Evolutionary conservation across 495 filamentous ascomycete genomes (phyloP).

Genomic region (Penicillium paradoxum): DNA sequence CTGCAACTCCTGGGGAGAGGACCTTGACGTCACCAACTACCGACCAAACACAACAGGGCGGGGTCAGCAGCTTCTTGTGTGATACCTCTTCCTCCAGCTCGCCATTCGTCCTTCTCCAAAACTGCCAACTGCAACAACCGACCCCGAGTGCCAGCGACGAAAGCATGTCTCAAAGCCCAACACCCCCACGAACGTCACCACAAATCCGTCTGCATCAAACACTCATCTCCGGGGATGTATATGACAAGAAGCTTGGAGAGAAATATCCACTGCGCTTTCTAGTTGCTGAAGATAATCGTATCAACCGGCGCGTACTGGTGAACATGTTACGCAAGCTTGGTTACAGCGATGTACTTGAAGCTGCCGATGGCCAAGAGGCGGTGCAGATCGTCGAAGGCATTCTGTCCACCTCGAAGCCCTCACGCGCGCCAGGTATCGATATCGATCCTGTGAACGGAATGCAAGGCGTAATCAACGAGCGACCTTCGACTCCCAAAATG

Average conservation of each 20-base stretch:
- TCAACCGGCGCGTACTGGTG: conserved; percentile 70
- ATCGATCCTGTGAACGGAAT: not conserved
- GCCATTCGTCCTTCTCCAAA: conserved; percentile 18
- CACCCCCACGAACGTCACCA: conserved; percentile 24
- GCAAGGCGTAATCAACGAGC: conserved; percentile 5
- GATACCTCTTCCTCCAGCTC: conserved; percentile 19
- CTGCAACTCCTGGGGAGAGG: conserved; percentile 35
- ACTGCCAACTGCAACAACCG: conserved; percentile 28
- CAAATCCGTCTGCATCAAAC: conserved; percentile 13
- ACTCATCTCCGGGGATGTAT: conserved; percentile 24
- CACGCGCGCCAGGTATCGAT: not conserved
- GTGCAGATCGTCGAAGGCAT: conserved; percentile 56
- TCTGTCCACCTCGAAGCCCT: conserved; percentile 22
- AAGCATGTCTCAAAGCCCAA: conserved; percentile 24
- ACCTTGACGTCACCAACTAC: conserved; percentile 24
- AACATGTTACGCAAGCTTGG: conserved; percentile 68
- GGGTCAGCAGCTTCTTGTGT: conserved; percentile 20
- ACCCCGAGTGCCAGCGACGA: conserved; percentile 34
- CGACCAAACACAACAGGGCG: conserved; percentile 23
- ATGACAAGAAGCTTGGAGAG: conserved; percentile 47
- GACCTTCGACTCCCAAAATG: conserved; percentile 15
- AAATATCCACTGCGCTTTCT: conserved; percentile 64
- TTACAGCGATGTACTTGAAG: conserved; percentile 60
- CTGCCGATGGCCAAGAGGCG: conserved; percentile 68
- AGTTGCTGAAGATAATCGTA: conserved; percentile 75